Evolutionary conservation across 257 asterid genomes (phyloP).

Genomic region (Knoxia roxburghii): DNA sequence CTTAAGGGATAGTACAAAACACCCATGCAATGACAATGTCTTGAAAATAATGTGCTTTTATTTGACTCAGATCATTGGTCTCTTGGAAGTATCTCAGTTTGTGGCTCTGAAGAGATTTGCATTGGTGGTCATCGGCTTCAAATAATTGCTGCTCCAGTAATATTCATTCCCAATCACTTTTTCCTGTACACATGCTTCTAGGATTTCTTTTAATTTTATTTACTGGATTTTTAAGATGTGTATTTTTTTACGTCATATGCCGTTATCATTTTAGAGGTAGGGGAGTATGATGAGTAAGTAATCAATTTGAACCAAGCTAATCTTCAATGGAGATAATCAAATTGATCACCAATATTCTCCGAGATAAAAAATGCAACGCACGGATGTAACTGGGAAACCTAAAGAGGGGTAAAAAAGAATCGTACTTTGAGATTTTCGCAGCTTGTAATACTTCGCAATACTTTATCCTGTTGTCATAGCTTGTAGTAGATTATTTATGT

Average conservation of each 20-base stretch:
- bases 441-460: background rate
- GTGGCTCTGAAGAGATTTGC: slow-evolving; percentile 78
- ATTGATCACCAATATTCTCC: background rate
- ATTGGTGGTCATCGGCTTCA: slow-evolving; percentile 72
- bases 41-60: too few species aligned
- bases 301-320: background rate
- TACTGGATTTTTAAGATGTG: background rate
- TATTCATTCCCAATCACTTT: slow-evolving; percentile 14
- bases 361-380: background rate
- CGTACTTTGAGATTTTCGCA: background rate
- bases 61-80: slow-evolving; percentile 76
- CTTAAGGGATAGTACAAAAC: too few species aligned
- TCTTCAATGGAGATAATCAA: background rate
- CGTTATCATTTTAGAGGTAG: background rate
- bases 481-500: background rate
- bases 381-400: background rate
- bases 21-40: too few species aligned
- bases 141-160: slow-evolving; percentile 79
- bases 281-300: background rate
- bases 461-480: background rate
- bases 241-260: background rate
- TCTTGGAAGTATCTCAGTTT: slow-evolving; percentile 53
- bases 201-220: background rate
- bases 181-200: background rate
- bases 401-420: background rate